Evolutionary conservation across 164 flowering plant species (phyloP).

Genomic region (Akebia trifoliata): DNA sequence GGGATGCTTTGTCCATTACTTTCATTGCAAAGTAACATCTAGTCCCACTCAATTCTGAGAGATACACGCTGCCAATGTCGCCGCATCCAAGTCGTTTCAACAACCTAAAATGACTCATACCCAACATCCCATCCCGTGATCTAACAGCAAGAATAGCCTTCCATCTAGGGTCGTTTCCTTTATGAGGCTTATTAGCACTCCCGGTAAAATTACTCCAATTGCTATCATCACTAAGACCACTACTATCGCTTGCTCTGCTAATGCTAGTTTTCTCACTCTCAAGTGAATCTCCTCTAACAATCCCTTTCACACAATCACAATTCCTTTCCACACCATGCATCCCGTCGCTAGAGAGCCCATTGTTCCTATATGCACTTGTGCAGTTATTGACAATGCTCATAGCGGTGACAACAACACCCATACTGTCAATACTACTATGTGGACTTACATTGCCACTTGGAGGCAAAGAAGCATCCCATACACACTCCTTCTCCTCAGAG

Average conservation of each 20-base stretch:
- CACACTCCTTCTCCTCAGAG: slow-evolving; percentile 78
- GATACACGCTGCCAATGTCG: slow-evolving; percentile 65
- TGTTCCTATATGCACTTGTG: slow-evolving; percentile 69
- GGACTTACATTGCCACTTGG: slow-evolving; percentile 94
- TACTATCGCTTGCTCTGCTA: slow-evolving; percentile 89
- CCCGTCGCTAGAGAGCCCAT: slow-evolving; percentile 64
- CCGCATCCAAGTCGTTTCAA: slow-evolving; percentile 67
- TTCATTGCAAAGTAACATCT: slow-evolving; percentile 61
- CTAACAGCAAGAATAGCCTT: slow-evolving; percentile 87
- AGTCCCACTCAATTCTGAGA: slow-evolving; percentile 44
- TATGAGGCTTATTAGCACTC: slow-evolving; percentile 91
- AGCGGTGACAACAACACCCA: slow-evolving; percentile 67
- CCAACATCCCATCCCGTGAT: slow-evolving; percentile 79
- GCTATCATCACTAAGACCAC: slow-evolving; percentile 96
- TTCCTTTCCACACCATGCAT: slow-evolving; percentile 68
- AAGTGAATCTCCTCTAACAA: slow-evolving; percentile 74
- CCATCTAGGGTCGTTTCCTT: slow-evolving; percentile 97
- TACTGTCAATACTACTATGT: slow-evolving; percentile 71
- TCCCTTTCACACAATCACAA: slow-evolving; percentile 60
- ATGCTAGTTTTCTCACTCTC: slow-evolving; percentile 83
- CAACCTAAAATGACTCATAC: slow-evolving; percentile 88
- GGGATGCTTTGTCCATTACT: slow-evolving; percentile 83
- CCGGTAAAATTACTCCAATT: slow-evolving; percentile 90
- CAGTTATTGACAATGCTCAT: slow-evolving; percentile 85
- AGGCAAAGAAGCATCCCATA: slow-evolving; percentile 97